Evolutionary conservation across 2,329 filamentous ascomycete species (phyloP).

Genomic region (Albifimbria verrucaria): DNA sequence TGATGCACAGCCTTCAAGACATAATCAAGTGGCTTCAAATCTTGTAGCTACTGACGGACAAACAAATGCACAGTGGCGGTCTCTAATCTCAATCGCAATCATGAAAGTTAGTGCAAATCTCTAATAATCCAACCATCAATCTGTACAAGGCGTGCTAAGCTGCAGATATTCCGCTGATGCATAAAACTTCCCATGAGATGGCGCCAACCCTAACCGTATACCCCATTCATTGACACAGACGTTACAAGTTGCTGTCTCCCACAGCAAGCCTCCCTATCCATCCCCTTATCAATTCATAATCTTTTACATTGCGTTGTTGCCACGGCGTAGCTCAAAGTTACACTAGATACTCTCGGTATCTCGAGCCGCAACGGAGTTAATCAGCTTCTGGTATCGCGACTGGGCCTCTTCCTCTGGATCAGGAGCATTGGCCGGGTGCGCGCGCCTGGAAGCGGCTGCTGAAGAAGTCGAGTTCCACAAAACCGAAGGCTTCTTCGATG

Average conservation of each 20-base stretch:
- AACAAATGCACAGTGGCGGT: not conserved
- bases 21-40: too few species aligned
- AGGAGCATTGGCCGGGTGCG: constrained; percentile 19
- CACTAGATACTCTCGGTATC: constrained; percentile 20
- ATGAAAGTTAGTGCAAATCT: not conserved
- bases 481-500: constrained; percentile 24
- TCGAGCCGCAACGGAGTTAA: constrained; percentile 32
- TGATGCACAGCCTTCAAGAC: too few species aligned
- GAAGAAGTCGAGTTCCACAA: constrained; percentile 29
- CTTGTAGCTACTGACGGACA: not conserved
- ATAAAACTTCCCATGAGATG: not conserved
- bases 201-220: not conserved
- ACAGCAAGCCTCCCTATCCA: not conserved
- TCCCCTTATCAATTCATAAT: not conserved
- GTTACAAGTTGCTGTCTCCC: not conserved
- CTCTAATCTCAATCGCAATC: not conserved
- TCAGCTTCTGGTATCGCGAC: constrained; percentile 32
- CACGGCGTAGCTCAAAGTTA: not conserved
- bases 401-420: constrained; percentile 33
- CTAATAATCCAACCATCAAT: not conserved
- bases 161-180: not conserved
- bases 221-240: not conserved
- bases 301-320: not conserved
- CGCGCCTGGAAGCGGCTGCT: constrained; percentile 13
- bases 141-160: not conserved